Evolutionary conservation across 768 basidiomycete species (phyloP).

Genomic region (Mycena kentingensis): DNA sequence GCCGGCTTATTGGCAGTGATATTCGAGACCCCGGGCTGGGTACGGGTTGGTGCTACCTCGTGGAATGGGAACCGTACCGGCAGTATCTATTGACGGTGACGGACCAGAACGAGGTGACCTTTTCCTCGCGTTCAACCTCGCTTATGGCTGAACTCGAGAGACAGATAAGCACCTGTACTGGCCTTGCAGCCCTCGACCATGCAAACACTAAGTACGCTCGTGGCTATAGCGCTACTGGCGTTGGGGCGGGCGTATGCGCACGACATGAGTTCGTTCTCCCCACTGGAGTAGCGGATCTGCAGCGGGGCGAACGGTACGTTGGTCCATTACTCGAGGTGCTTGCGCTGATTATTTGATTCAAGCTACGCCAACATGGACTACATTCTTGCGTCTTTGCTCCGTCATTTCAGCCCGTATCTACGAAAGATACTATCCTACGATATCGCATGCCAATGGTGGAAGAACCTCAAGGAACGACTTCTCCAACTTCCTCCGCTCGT

Average conservation of each 20-base stretch:
- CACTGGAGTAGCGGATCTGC: constrained; percentile 30
- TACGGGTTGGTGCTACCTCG: constrained; percentile 4
- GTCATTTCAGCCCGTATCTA: constrained; percentile 10
- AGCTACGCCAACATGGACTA: constrained; percentile 42
- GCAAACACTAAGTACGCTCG: too few species aligned
- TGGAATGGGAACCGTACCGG: constrained; percentile 10
- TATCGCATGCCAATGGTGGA: constrained; percentile 35
- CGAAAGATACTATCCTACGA: constrained; percentile 34
- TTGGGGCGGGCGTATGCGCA: too few species aligned
- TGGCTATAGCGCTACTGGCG: too few species aligned
- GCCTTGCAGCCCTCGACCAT: constrained; percentile 28
- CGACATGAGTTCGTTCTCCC: too few species aligned
- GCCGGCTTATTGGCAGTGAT: background rate
- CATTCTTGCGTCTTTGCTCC: constrained; percentile 26
- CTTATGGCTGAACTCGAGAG: background rate
- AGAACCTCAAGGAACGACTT: constrained; percentile 22
- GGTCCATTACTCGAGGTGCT: background rate
- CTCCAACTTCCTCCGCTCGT: constrained; percentile 14
- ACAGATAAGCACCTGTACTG: constrained; percentile 29
- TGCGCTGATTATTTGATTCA: background rate
- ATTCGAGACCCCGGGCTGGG: background rate
- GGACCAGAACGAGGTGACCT: background rate
- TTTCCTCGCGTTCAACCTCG: constrained; percentile 5
- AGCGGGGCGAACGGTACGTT: constrained; percentile 34
- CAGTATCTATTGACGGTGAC: constrained; percentile 12